These are phyloP conservation scores for Trichaptum fuscoviolaceum DNA, from an alignment of 768 basidiomycete species.

Conservation along the genomic window DNA sequence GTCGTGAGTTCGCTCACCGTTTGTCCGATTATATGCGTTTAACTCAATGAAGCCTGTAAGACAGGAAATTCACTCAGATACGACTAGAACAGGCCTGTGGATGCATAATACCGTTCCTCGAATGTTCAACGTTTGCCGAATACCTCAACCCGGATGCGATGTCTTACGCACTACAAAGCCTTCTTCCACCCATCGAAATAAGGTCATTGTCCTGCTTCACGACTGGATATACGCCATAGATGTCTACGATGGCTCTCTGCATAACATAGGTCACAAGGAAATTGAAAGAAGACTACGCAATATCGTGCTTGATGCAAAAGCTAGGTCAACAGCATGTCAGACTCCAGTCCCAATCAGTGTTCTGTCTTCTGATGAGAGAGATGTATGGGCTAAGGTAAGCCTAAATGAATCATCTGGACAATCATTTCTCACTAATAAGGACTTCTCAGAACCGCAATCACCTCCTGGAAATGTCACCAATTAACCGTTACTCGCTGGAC, in stretches of 20 bases:
- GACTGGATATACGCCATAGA: conserved; percentile 78
- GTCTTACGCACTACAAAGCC: conserved; percentile 46
- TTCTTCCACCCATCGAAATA: conserved; percentile 39
- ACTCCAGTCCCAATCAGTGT: conserved; percentile 57
- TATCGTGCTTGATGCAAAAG: conserved; percentile 53
- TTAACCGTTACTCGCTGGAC: conserved; percentile 55
- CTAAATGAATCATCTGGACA: background rate
- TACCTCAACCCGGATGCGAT: conserved; percentile 68
- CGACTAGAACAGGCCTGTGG: conserved; percentile 70
- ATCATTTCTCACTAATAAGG: conserved; percentile 6
- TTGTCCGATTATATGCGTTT: background rate
- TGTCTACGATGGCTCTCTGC: conserved; percentile 44
- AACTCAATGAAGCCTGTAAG: conserved; percentile 29
- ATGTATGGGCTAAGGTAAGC: conserved; percentile 73
- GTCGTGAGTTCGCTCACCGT: conserved; percentile 39
- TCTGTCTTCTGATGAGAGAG: conserved; percentile 75
- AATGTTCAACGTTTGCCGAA: conserved; percentile 74
- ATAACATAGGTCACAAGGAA: conserved; percentile 10
- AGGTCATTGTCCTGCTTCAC: conserved; percentile 64
- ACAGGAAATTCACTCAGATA: conserved; percentile 64
- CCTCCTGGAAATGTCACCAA: conserved; percentile 60
- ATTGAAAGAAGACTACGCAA: conserved; percentile 43
- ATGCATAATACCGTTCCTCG: conserved; percentile 48
- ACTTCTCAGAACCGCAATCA: conserved; percentile 59
- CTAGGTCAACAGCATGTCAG: conserved; percentile 47